Base-by-base conservation (phyloP, 1,284 basidiomycete species). In the Earliella scabrosa region DNA sequence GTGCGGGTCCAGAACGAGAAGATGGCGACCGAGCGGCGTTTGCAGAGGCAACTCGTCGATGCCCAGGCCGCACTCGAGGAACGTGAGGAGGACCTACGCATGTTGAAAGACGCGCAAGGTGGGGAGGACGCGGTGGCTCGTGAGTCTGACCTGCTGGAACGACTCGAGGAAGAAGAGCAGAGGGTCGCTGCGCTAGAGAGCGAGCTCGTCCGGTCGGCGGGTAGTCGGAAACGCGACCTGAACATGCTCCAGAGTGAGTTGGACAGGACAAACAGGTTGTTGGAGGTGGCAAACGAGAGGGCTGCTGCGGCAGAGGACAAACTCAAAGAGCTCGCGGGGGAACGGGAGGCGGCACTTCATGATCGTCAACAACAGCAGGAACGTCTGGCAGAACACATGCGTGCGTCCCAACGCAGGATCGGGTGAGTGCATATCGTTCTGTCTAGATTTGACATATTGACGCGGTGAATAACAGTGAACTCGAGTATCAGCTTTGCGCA, bases 1-100 rank as follows among this genome's bases (percentile, higher is more conserved):
- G 70, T 83, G 21, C 77, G 76, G 49, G 68, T 75, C 10, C 81
- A 85, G 61, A 91, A 91, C 56, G 85, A 85, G 67, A 81, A 78
- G 58, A 73, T 79, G 2, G 84, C 83, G 1, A 52, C 76, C 21
- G 85, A 87, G 62, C 81, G 73, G 66, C 73, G 70, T 39, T 62
- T 76, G 38, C 72, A 73, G 40, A 68, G 67, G 20, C 73, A 79
- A 58, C 68, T 87, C 1, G 68, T 71, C 14, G 76, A 80, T 34
- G 64, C 85, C 38, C 66, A 72, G 54, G 70, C 71, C 2, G 64
- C 67, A n/a, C 58, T 87, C 56, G 80, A 82, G 49, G 79, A 80
- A 58, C 79, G 78, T 60, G 79, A 83, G 34, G 84, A 83, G 31
- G 86, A 88, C 56, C 61, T 89, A n/a, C 70, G 70, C 11, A 77